phyloP scores from a whole-genome alignment of 345 rosid species.

The Brassica rapa region DNA sequence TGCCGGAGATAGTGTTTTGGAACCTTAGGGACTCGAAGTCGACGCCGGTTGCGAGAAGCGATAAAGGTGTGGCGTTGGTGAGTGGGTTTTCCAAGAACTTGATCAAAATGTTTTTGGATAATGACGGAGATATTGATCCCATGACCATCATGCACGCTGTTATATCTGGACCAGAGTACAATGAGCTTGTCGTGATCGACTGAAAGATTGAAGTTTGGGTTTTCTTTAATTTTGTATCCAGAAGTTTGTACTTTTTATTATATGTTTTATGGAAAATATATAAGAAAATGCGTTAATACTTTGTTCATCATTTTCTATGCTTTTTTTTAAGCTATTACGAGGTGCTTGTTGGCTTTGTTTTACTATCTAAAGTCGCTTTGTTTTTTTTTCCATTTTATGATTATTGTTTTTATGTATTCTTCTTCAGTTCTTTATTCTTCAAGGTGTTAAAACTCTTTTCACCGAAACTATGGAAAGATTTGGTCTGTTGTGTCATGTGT shows the following conservation, averaged over 20 bases:
- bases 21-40: constrained; percentile 56
- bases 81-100: constrained; percentile 72
- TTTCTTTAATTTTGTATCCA: background rate
- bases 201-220: background rate
- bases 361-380: background rate
- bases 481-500: too few species aligned
- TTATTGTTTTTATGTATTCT: background rate
- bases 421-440: background rate
- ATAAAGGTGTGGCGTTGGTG: constrained; percentile 61
- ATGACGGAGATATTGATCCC: constrained; percentile 46
- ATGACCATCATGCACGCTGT: constrained; percentile 48
- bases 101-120: constrained; percentile 54
- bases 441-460: background rate
- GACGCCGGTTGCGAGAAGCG: constrained; percentile 45
- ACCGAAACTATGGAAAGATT: background rate
- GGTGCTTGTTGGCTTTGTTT: background rate
- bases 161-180: constrained; percentile 50
- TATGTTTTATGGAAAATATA: background rate
- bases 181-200: constrained; percentile 42
- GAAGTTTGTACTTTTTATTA: background rate
- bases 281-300: background rate
- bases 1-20: constrained; percentile 71
- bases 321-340: background rate
- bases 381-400: background rate
- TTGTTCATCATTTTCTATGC: background rate